phyloP scores from a whole-genome alignment of 2,329 filamentous ascomycete species.

The Neonectria faginata region DNA sequence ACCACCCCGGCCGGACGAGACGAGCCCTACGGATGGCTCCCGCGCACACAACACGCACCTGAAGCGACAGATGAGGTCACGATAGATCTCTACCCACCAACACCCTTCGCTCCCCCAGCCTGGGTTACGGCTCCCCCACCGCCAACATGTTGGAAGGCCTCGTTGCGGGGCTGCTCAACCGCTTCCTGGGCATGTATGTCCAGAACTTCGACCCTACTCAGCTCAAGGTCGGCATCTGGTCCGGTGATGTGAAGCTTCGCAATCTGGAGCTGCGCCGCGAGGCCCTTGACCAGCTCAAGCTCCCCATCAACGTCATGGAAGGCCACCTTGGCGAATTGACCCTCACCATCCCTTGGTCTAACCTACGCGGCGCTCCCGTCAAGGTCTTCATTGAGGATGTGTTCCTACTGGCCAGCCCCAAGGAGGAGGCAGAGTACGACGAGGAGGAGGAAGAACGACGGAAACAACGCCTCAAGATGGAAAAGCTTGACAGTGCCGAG shows the following conservation, averaged over 20 bases:
- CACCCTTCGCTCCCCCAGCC: conserved; percentile 64
- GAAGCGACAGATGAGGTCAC: conserved; percentile 40
- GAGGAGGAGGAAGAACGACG: conserved; percentile 90
- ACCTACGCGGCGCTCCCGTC: conserved; percentile 92
- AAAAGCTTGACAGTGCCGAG: conserved; percentile 97
- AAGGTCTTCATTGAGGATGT: conserved; percentile 97
- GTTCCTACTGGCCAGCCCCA: conserved; percentile 92
- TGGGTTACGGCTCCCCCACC: conserved; percentile 74
- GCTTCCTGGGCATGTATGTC: conserved; percentile 99
- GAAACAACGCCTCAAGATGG: conserved; percentile 94
- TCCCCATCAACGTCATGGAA: conserved; percentile 96
- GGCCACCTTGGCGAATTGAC: conserved; percentile 94
- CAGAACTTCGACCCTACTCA: conserved; percentile 99
- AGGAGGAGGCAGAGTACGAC: conserved; percentile 93
- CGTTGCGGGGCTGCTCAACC: conserved; percentile 96
- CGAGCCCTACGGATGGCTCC: conserved; percentile 41
- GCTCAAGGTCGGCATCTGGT: conserved; percentile 99
- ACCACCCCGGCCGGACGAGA: conserved; percentile 1
- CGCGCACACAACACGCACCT: conserved; percentile 26
- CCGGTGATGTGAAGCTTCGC: conserved; percentile 93
- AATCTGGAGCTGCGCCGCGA: conserved; percentile 93
- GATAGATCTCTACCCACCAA: conserved; percentile 35
- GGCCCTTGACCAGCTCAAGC: conserved; percentile 94
- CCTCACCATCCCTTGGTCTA: conserved; percentile 96
- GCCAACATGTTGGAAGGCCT: conserved; percentile 93